Evolutionary conservation across 257 asterid species (phyloP).

Genomic region (Henckelia pumila): DNA sequence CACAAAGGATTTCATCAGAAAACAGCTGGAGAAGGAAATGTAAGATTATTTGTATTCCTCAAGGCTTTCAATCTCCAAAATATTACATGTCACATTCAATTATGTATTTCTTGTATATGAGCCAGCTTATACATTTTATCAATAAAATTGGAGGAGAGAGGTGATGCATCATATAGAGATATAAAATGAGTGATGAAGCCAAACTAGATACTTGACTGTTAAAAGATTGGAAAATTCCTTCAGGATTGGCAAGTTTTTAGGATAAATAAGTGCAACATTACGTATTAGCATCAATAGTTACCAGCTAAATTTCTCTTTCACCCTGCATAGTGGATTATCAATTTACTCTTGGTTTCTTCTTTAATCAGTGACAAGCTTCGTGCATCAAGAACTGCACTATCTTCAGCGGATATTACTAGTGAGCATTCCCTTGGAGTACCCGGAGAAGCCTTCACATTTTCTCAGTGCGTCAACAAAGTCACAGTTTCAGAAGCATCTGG

Average conservation of each 20-base stretch:
- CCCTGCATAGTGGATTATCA: background rate
- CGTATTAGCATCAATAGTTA: background rate
- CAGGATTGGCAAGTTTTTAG: background rate
- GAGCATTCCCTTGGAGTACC: slow-evolving; percentile 67
- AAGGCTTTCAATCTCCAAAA: slow-evolving; percentile 2
- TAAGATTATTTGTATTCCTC: slow-evolving; percentile 26
- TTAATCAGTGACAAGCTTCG: slow-evolving; percentile 80
- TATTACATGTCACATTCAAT: background rate
- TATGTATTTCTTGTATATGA: background rate
- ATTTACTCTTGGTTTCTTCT: slow-evolving; percentile 4
- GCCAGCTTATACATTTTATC: background rate
- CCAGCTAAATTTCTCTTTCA: background rate
- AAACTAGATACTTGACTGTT: background rate
- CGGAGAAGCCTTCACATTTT: slow-evolving; percentile 70
- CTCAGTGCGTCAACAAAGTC: slow-evolving; percentile 74
- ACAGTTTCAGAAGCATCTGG: slow-evolving; percentile 77
- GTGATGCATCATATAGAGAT: background rate
- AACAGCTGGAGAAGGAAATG: slow-evolving; percentile 71
- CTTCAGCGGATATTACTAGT: slow-evolving; percentile 69
- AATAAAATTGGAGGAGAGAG: background rate
- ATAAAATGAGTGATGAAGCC: background rate
- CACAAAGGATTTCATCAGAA: slow-evolving; percentile 71
- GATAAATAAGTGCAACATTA: background rate
- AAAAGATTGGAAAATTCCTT: background rate
- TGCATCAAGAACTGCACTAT: slow-evolving; percentile 78